Evolutionary conservation across 306 rosid species (phyloP).

Genomic region (Quillaja saponaria): DNA sequence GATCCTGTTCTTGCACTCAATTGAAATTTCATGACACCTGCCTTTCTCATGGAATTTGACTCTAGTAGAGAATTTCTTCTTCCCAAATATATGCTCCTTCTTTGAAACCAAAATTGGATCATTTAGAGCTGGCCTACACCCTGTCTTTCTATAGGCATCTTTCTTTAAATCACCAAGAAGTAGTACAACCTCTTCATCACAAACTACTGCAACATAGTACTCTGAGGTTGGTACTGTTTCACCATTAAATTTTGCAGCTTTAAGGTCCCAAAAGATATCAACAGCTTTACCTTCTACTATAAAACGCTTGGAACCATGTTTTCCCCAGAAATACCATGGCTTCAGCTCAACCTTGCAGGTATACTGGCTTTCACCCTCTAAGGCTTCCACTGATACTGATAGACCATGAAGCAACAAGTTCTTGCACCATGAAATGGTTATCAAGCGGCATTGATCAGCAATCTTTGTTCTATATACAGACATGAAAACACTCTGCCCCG

Average conservation of each 20-base stretch:
- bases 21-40: constrained; percentile 70
- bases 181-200: constrained; percentile 73
- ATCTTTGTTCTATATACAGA: constrained; percentile 68
- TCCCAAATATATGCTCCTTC: constrained; percentile 77
- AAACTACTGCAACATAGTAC: constrained; percentile 81
- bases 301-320: constrained; percentile 73
- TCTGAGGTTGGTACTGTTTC: constrained; percentile 81
- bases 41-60: constrained; percentile 75
- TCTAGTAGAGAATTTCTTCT: constrained; percentile 68
- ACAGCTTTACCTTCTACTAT: constrained; percentile 54
- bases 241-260: constrained; percentile 65
- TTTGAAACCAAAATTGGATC: constrained; percentile 77
- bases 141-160: constrained; percentile 70
- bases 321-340: constrained; percentile 93
- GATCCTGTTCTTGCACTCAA: constrained; percentile 61
- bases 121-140: constrained; percentile 72
- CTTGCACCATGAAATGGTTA: constrained; percentile 82
- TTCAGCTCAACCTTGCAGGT: constrained; percentile 83
- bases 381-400: constrained; percentile 67
- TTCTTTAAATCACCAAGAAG: constrained; percentile 78
- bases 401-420: constrained; percentile 70
- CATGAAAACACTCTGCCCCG: constrained; percentile 79
- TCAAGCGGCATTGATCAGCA: constrained; percentile 64
- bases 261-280: constrained; percentile 78
- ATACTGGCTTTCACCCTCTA: constrained; percentile 63